phyloP scores from a whole-genome alignment of 768 basidiomycete genomes.

The Boletus subparvulus region DNA sequence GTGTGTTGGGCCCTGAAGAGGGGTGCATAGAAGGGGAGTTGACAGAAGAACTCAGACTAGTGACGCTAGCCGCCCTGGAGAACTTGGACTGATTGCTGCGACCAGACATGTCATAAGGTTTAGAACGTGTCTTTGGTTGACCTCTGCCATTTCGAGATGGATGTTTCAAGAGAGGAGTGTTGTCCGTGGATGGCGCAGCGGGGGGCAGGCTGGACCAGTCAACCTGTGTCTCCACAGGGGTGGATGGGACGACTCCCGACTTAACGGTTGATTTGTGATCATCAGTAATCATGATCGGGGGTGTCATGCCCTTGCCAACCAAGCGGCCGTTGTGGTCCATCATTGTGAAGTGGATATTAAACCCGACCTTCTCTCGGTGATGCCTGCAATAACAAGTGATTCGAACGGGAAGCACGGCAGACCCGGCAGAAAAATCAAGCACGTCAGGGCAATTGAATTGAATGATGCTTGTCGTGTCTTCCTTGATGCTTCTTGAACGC shows the following conservation, averaged over 20 bases:
- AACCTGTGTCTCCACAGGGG: slow-evolving; percentile 41
- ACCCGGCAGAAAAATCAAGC: slow-evolving; percentile 85
- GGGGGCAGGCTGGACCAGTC: slow-evolving; percentile 50
- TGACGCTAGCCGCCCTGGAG: slow-evolving; percentile 56
- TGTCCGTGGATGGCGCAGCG: slow-evolving; percentile 27
- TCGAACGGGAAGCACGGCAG: slow-evolving; percentile 85
- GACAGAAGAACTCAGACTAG: slow-evolving; percentile 49
- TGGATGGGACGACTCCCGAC: slow-evolving; percentile 22
- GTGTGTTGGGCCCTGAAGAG: slow-evolving; percentile 35
- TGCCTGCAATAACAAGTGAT: slow-evolving; percentile 99
- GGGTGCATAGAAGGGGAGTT: slow-evolving; percentile 40
- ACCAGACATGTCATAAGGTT: slow-evolving; percentile 59
- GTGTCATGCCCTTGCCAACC: slow-evolving; percentile 78
- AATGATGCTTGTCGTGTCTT: slow-evolving; percentile 82
- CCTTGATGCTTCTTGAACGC: slow-evolving; percentile 42
- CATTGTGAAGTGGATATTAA: slow-evolving; percentile 86
- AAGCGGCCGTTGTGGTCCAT: slow-evolving; percentile 75
- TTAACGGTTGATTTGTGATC: slow-evolving; percentile 85
- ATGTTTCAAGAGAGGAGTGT: slow-evolving; percentile 47
- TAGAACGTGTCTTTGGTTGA: slow-evolving; percentile 56
- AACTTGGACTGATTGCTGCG: slow-evolving; percentile 41
- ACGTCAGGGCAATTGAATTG: slow-evolving; percentile 94
- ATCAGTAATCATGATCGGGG: slow-evolving; percentile 98
- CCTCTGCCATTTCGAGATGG: slow-evolving; percentile 46
- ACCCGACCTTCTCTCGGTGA: slow-evolving; percentile 95